Evolutionary conservation across 1,139 yeast species (phyloP), one percentile per base, ranked within the genome.

Genomic region (Candida dubliniensis): DNA sequence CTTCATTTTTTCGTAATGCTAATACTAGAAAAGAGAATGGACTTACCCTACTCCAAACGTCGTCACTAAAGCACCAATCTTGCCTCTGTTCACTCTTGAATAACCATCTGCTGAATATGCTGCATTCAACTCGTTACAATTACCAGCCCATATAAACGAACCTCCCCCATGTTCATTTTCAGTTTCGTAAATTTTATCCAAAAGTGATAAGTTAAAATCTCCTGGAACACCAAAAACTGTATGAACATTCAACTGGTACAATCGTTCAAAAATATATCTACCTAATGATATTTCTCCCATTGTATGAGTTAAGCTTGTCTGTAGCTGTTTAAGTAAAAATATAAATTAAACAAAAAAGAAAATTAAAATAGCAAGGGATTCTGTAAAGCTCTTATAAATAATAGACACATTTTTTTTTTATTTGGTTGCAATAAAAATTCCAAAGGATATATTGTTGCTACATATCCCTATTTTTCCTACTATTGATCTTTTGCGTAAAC

Each of bases 61-160:
- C 41, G 76, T 70, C 38, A 70, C 66, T 38, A 70, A 53, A 47
- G 70, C 68, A 4, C 64, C 67, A 41, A 70, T 57, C 23, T 72
- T 64, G 11, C 32, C 37, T 6, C 36, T 30, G 48, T 68, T 69
- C 45, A 70, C 59, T 50, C 76, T 55, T 29, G 72, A 63, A 53
- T 70, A 70, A 4, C 76, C 75, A 47, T 70, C 76, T 18, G 71
- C 74, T 31, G 76, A 73, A 48, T 70, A 69, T 18, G 76, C 71
- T 9, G 75, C 74, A 43, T 68, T 70, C 55, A 70, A 64, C 51
- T 70, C 74, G 49, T 70, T 70, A 55, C 73, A 71, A 50, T 68
- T 67, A 33, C 76, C 76, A 2, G 71, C 71, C 76, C 76, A 70
- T 54, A 61, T 56, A 59, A 69, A 57, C 4, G 52, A 49, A 1